Evolutionary conservation across 108 stramenopile species (phyloP).

Genomic region (Cyclotella cryptica): DNA sequence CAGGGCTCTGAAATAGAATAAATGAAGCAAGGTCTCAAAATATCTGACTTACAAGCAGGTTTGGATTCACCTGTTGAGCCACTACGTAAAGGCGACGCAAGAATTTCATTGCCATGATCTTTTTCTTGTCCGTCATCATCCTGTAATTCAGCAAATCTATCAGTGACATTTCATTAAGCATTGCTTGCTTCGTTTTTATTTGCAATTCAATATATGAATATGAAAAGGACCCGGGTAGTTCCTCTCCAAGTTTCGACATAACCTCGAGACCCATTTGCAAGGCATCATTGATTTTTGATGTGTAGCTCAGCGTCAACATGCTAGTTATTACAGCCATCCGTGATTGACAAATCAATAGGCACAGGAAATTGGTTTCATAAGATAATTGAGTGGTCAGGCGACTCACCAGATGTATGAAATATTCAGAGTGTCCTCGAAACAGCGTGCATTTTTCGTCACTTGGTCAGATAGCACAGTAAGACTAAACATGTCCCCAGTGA

Average conservation of each 20-base stretch:
- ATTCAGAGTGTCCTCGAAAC: constrained; percentile 24
- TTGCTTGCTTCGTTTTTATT: background rate
- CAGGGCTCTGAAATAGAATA: too few relatives aligned
- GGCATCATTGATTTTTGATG: constrained; percentile 2
- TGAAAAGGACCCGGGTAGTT: background rate
- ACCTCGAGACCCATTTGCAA: background rate
- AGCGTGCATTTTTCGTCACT: constrained; percentile 1
- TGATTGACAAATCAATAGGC: too few relatives aligned
- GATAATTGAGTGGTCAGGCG: too few relatives aligned
- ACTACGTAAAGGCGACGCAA: background rate
- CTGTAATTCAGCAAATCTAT: background rate
- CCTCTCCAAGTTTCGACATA: constrained; percentile 20
- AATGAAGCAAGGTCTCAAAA: too few relatives aligned
- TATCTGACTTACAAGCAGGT: background rate
- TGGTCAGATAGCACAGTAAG: constrained; percentile 11
- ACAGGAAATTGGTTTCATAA: too few relatives aligned
- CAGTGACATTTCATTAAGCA: constrained; percentile 8
- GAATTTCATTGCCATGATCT: constrained; percentile 25
- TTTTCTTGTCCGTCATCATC: constrained; percentile 13
- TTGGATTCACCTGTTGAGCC: background rate
- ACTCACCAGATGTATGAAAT: too few relatives aligned
- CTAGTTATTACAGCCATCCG: too few relatives aligned
- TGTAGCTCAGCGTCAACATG: background rate
- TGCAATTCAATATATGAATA: background rate
- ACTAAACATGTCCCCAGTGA: constrained; percentile 1